Conservation (phyloP, 2,329 filamentous ascomycete species). For the Gaeumannomyces sp. region DNA sequence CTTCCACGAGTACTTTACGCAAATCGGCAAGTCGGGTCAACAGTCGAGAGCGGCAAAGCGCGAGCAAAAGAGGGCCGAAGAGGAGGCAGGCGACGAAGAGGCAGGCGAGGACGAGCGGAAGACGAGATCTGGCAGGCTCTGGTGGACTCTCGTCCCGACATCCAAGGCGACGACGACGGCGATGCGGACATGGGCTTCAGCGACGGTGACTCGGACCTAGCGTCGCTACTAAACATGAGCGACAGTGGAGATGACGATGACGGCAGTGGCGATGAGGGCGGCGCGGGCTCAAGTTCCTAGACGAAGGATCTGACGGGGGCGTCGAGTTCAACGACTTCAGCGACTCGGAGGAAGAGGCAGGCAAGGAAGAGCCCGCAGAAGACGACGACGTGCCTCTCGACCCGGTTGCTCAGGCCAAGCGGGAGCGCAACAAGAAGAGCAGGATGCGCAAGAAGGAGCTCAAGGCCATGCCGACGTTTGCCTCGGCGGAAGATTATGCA, state of each 20-base stretch:
- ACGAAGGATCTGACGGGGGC: slow-evolving; percentile 22
- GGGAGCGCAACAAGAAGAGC: slow-evolving; percentile 32
- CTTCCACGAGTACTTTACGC: slow-evolving; percentile 95
- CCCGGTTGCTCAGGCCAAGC: slow-evolving; percentile 29
- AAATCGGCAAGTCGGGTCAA: slow-evolving; percentile 58
- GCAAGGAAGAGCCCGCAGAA: slow-evolving; percentile 32
- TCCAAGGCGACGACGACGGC: slow-evolving; percentile 42
- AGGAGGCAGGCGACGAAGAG: slow-evolving; percentile 67
- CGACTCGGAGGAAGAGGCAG: slow-evolving; percentile 31
- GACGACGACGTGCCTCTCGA: slow-evolving; percentile 34
- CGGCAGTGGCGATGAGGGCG: slow-evolving; percentile 27
- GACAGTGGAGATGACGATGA: slow-evolving; percentile 34
- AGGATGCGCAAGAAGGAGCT: slow-evolving; percentile 73
- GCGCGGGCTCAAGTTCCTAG: background rate
- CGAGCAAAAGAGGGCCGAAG: slow-evolving; percentile 56
- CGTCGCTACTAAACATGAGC: slow-evolving; percentile 22
- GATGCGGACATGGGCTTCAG: slow-evolving; percentile 42
- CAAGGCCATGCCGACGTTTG: slow-evolving; percentile 86
- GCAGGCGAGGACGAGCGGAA: slow-evolving; percentile 49
- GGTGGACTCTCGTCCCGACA: slow-evolving; percentile 27
- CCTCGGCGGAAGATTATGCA: slow-evolving; percentile 89
- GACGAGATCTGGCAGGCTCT: slow-evolving; percentile 30
- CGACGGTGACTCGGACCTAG: slow-evolving; percentile 38
- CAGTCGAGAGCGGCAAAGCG: slow-evolving; percentile 45
- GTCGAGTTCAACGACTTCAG: slow-evolving; percentile 34